Base-by-base conservation (phyloP, 2,329 filamentous ascomycete genomes). In the Penicillium griseofulvum region DNA sequence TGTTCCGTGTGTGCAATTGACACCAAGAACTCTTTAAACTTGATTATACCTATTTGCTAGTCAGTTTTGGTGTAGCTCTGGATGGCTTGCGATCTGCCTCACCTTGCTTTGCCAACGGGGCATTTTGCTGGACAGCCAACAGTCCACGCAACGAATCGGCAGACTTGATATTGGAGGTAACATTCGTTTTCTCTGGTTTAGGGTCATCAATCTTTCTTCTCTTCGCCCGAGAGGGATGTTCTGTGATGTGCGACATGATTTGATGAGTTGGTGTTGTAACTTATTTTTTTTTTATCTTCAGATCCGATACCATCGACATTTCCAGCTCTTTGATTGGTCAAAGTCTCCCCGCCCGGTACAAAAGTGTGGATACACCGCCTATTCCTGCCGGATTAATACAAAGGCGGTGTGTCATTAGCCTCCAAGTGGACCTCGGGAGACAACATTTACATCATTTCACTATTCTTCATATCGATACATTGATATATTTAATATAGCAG, bases 121-220 rank as follows among this genome's bases (percentile, higher is more conserved):
- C 74, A 71, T 91, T 86, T 73, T 91, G 88, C 62, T 88, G 81
- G 67, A 91, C 91, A 52, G 80, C 74, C 38, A 94, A 80, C 42
- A 91, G 78, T 57, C 85, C 80, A 66, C 82, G 83, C 56, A 94
- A 78, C 68, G 94, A 88, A 49, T 84, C 80, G 59, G 82, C 81
- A 36, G 84, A 75, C 26, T 67, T 73, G 51, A 78, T 72, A 36
- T 62, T 57, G 56, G 26, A 56, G 46, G 29, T 58, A 59, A 34
- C 57, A 46, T 10, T 61, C 54, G 8, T n/a, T n/a, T 45, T 29
- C 31, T 50, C 52, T n/a, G 52, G 8, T 5, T 55, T 38, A 5
- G 47, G 28, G 37, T 64, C 64, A 22, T 74, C 71, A 14, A 77
- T 55, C 61, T 73, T 76, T 56, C 76, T 73, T 57, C 75, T 68